These are phyloP conservation scores for Dactylorhiza incarnata DNA, from an alignment of 106 monocot species.

Conservation along the genomic window DNA sequence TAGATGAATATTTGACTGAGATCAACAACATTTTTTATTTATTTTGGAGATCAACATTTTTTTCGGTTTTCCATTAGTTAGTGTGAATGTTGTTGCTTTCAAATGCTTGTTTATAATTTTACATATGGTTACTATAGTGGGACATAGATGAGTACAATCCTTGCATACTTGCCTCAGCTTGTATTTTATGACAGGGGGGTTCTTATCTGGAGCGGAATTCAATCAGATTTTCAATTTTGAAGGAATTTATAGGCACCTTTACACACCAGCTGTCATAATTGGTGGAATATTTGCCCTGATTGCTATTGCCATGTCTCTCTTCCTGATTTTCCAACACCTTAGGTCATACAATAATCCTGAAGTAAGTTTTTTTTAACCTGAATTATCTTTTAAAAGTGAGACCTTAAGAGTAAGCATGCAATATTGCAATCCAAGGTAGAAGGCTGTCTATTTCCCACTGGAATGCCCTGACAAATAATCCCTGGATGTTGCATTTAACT, in stretches of 20 bases:
- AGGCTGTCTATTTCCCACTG: neutral
- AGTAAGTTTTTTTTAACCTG: slow-evolving; percentile 27
- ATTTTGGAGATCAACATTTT: too few relatives aligned
- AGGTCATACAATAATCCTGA: slow-evolving; percentile 61
- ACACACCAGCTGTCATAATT: slow-evolving; percentile 34
- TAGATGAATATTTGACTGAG: too few relatives aligned
- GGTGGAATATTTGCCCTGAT: slow-evolving; percentile 51
- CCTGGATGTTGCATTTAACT: neutral
- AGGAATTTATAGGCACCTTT: slow-evolving; percentile 45
- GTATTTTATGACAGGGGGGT: neutral
- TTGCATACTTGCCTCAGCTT: too few relatives aligned
- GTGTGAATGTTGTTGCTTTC: too few relatives aligned
- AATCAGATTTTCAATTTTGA: slow-evolving; percentile 18
- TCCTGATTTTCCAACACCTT: slow-evolving; percentile 62
- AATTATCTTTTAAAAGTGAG: neutral
- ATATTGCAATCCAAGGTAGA: neutral
- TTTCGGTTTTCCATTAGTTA: too few relatives aligned
- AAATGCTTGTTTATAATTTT: too few relatives aligned
- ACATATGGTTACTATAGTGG: too few relatives aligned
- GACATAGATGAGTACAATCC: too few relatives aligned
- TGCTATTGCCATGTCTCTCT: slow-evolving; percentile 38
- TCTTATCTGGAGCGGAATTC: slow-evolving; percentile 18
- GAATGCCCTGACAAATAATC: neutral
- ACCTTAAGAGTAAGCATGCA: neutral
- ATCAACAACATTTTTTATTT: too few relatives aligned